Percentiles rank a stretch among this genome's conserved stretches.
Conservation (phyloP, 2,329 filamentous ascomycete genomes). For the Paecilomyces variotii region DNA sequence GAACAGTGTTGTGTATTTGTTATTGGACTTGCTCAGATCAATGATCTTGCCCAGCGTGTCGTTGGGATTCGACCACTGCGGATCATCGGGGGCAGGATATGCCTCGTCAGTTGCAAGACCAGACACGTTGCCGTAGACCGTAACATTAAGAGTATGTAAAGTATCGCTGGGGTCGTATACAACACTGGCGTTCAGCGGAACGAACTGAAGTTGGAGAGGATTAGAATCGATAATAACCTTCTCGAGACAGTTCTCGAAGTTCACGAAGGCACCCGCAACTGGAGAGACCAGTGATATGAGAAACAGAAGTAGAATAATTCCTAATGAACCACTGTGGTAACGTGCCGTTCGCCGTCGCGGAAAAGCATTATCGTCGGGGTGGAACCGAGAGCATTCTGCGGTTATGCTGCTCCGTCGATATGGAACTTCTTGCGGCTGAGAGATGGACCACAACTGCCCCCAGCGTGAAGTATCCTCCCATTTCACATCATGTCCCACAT, state of each 20-base stretch:
- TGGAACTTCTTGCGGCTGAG: not conserved
- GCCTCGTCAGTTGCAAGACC: constrained; percentile 54
- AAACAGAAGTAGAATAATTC: constrained; percentile 7
- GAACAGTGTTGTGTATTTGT: constrained; percentile 65
- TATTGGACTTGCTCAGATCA: constrained; percentile 49
- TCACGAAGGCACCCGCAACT: constrained; percentile 57
- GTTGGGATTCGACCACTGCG: constrained; percentile 55
- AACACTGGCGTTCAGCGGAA: constrained; percentile 66
- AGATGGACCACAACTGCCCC: not conserved
- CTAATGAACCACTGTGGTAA: not conserved
- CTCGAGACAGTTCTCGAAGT: constrained; percentile 76
- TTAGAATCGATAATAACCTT: constrained; percentile 50
- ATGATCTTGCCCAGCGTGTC: constrained; percentile 69
- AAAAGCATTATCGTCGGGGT: constrained; percentile 9
- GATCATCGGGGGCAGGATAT: constrained; percentile 53
- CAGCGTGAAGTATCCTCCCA: constrained; percentile 9
- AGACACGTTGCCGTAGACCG: constrained; percentile 84
- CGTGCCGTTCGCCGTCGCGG: constrained; percentile 11
- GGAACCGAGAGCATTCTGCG: not conserved
- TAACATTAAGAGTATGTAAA: constrained; percentile 63
- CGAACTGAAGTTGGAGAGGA: constrained; percentile 66
- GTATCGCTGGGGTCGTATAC: constrained; percentile 56
- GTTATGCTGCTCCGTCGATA: not conserved
- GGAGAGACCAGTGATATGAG: constrained; percentile 26
- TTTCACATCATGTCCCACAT: constrained; percentile 17